Evolutionary conservation across 345 rosid species (phyloP).

Genomic region (Reutealis trisperma): DNA sequence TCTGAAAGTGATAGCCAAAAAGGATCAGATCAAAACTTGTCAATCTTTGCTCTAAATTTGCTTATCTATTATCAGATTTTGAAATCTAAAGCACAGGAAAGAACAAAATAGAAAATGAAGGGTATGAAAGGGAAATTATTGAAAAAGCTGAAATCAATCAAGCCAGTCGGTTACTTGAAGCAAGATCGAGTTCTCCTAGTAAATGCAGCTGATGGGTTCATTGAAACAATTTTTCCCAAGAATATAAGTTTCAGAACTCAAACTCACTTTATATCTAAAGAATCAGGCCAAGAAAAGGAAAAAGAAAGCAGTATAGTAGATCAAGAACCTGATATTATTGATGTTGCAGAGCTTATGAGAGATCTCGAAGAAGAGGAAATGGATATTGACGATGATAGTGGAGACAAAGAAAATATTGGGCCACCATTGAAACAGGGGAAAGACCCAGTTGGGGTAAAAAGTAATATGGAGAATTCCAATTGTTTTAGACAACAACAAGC

Average conservation of each 20-base stretch:
- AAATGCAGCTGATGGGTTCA: conserved; percentile 57
- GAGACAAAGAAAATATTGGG: conserved; percentile 56
- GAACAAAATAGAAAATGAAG: conserved; percentile 47
- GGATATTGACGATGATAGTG: conserved; percentile 33
- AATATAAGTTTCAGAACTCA: conserved; percentile 32
- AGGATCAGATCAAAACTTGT: conserved; percentile 3
- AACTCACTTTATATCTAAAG: conserved; percentile 24
- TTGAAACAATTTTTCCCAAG: conserved; percentile 36
- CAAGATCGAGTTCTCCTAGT: conserved; percentile 64
- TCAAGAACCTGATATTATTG: conserved; percentile 41
- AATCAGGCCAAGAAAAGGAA: conserved; percentile 26
- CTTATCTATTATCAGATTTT: conserved; percentile 6
- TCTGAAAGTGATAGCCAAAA: neutral
- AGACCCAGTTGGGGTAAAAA: neutral
- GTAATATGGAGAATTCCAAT: conserved; percentile 23
- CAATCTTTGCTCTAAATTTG: conserved; percentile 4
- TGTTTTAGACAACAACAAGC: conserved; percentile 11
- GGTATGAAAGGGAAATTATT: conserved; percentile 70
- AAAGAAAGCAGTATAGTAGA: neutral
- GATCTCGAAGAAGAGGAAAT: conserved; percentile 46
- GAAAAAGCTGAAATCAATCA: conserved; percentile 64
- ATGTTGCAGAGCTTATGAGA: conserved; percentile 49
- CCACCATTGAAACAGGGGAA: conserved; percentile 24
- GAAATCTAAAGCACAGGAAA: neutral
- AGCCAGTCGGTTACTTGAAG: conserved; percentile 62